phyloP scores from a whole-genome alignment of 2,329 filamentous ascomycete species.

The Colletotrichum gigasporum region DNA sequence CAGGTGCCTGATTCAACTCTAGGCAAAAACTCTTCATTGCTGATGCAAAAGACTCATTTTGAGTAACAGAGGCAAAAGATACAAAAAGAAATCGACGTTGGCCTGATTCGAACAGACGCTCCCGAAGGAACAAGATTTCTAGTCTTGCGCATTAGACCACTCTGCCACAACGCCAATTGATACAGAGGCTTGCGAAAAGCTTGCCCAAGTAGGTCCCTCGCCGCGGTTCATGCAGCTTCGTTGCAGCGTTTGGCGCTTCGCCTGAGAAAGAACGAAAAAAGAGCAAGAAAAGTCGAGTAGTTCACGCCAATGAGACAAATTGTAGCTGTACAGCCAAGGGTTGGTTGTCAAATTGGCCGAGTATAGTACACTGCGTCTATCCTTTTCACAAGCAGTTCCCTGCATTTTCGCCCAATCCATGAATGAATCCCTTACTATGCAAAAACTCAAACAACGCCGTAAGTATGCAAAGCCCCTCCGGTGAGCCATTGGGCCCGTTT shows the following conservation, averaged over 20 bases:
- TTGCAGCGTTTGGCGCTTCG: too few relatives aligned
- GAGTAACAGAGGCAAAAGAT: neutral
- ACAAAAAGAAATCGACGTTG: conserved; percentile 5
- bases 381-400: neutral
- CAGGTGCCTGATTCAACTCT: too few relatives aligned
- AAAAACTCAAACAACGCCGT: conserved; percentile 19
- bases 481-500: neutral
- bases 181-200: too few relatives aligned
- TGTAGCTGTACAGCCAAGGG: too few relatives aligned
- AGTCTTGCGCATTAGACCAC: conserved; percentile 32
- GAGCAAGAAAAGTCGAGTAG: too few relatives aligned
- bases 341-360: too few relatives aligned
- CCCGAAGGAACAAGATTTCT: conserved; percentile 32
- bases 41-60: too few relatives aligned
- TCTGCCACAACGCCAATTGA: conserved; percentile 32
- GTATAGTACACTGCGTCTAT: neutral
- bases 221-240: too few relatives aligned
- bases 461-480: conserved; percentile 4
- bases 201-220: too few relatives aligned
- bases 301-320: too few relatives aligned
- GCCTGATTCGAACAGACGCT: conserved; percentile 32
- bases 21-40: neutral
- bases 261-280: too few relatives aligned
- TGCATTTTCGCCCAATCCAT: neutral
- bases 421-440: neutral